Base-by-base conservation (phyloP, 257 asterid genomes). In the Verbascum thapsus region DNA sequence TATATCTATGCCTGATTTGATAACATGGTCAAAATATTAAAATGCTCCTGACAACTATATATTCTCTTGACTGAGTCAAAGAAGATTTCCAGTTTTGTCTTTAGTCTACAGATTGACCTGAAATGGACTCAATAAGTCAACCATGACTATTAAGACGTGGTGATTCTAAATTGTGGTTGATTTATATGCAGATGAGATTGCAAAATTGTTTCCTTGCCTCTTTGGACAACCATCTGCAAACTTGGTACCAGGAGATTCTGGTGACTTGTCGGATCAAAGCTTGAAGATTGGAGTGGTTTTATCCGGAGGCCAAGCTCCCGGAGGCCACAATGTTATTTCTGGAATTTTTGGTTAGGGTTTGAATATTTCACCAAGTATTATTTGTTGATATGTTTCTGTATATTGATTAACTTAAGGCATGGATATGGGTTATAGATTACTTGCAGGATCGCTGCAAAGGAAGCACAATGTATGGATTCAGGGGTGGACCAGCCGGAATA, bases 271-370 rank as follows among this genome's bases (percentile, higher is more conserved):
- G 17, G 68, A 73, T 47, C 54, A 49, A 59, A 61, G 68, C 55
- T 77, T 90, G 86, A 94, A 88, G 83, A 79, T 94, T 64, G 99
- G 99, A 0, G 95, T 90, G 23, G 99, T 94, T 58, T 73, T 90
- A 61, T 94, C 99, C 10, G 99, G 99, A 69, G 99, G 99, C 51
- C 99, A 94, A 70, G 99, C 99, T 56, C 99, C 99, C 0, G 99
- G 99, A 43, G 99, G 99, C 16, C 99, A 94, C 74, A 94, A 94
- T 84, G 99, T 94, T 59, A 94, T 94, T 43, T 85, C 94, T 13
- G 99, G 99, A 74, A 85, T 94, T 49, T 90, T 87, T 54, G 99
- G 98, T 87, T 71, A 64, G 82, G 8, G 1, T 39, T 57, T 71
- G 56, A 23, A 26, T 47, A 62, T 54, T 40, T 48, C 43, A 10